Evolutionary conservation across 176 grass and related monocot genomes (phyloP), one percentile per base, ranked within the genome.

Genomic region (bread wheat (Triticum aestivum)): DNA sequence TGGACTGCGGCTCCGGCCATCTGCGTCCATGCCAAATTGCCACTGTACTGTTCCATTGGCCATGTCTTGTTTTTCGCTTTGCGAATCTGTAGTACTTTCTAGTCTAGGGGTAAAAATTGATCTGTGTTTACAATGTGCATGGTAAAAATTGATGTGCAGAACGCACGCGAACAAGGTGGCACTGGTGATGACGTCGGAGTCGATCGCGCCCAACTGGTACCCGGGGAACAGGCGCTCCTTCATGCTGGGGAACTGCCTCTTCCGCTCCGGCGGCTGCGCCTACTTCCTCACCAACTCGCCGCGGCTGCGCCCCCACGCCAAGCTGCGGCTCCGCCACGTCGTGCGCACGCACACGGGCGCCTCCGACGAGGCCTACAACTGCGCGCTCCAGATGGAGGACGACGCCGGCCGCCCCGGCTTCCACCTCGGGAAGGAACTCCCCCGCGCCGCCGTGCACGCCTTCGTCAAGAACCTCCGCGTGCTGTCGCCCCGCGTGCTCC

Each of bases 191-290:
- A 91, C 92, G 44, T 98, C 95, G 33, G 95, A 95, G 88, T 98
- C 93, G 20, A 95, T 95, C 77, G 93, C 93, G 9, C 95, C 93
- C 33, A 98, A 98, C 88, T 98, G 95, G 95, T 98, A 98, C 86
- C 86, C 91, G 4, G 95, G 93, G 34, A 95, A 91, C 85, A 86
- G 83, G 80, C 83, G 89, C 0, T 93, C 93, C 23, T 93, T 98
- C 89, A 95, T 98, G 95, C 89, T 98, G 2, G 95, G 93, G 8
- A 98, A 98, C 87, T 98, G 95, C 87, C 93, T 98, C 33, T 98
- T 98, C 85, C 95, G 95, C 73, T 98, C 95, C 14, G 95, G 95
- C 75, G 95, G 95, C n/a, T 95, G 95, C 90, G 87, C 89, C 27
- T 95, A 95, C 89, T 91, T 98, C 79, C 95, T 98, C 15, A 91